phyloP scores from a whole-genome alignment of 1,139 yeast genomes.

The Arxiozyma slooffiae region DNA sequence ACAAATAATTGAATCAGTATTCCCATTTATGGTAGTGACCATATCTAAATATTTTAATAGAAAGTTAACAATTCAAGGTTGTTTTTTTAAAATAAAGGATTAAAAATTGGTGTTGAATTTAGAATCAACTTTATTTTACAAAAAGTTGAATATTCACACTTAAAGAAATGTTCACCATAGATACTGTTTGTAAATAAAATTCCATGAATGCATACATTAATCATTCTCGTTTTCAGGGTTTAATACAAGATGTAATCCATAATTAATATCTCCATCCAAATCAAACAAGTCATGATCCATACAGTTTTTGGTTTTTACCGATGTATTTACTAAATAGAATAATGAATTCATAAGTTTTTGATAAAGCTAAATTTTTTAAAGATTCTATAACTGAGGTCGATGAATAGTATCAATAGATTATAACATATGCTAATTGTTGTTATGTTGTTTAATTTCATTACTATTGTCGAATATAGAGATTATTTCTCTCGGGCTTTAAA shows the following conservation, averaged over 20 bases:
- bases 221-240: constrained; percentile 23
- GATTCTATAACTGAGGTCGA: constrained; percentile 13
- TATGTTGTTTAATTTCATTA: background rate
- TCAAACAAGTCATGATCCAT: constrained; percentile 9
- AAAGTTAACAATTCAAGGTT: constrained; percentile 16
- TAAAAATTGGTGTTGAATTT: constrained; percentile 20
- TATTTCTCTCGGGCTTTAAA: constrained; percentile 16
- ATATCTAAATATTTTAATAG: constrained; percentile 19
- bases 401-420: constrained; percentile 7
- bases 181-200: constrained; percentile 24
- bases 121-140: constrained; percentile 13
- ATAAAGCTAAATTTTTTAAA: constrained; percentile 17
- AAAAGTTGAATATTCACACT: constrained; percentile 21
- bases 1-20: constrained; percentile 23
- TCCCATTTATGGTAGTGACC: constrained; percentile 19
- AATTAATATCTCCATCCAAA: constrained; percentile 24
- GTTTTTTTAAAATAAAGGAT: constrained; percentile 20
- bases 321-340: constrained; percentile 5
- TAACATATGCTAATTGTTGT: background rate
- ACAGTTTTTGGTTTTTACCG: constrained; percentile 6
- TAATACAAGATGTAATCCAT: constrained; percentile 19
- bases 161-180: constrained; percentile 25
- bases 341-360: constrained; percentile 20
- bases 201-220: constrained; percentile 19
- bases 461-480: constrained; percentile 13